Percentiles rank a stretch among this genome's conserved stretches.
Evolutionary conservation across 805 yeast species (phyloP).

Genomic region (Ogataea henricii): DNA sequence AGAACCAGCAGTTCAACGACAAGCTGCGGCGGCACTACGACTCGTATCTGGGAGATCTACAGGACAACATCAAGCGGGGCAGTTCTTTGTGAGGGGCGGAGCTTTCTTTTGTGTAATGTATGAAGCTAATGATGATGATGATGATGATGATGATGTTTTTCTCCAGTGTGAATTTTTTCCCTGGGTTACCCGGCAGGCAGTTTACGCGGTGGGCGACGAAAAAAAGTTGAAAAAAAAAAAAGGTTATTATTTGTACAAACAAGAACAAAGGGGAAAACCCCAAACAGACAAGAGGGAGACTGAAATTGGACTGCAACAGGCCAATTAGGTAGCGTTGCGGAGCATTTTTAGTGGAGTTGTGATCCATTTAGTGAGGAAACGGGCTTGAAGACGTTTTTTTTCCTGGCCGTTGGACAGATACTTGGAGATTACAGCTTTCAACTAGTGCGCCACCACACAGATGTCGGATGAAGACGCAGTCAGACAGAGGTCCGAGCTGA

Average conservation of each 20-base stretch:
- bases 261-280: background rate
- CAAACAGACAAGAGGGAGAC: background rate
- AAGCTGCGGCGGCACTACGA: slow-evolving; percentile 63
- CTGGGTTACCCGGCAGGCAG: slow-evolving; percentile 3
- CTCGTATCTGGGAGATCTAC: slow-evolving; percentile 28
- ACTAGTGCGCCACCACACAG: slow-evolving; percentile 1
- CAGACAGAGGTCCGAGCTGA: slow-evolving; percentile 10
- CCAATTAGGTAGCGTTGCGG: slow-evolving; percentile 4
- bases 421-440: slow-evolving; percentile 3
- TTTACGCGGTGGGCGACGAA: slow-evolving; percentile 1
- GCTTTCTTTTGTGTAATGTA: background rate
- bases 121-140: background rate
- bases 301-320: slow-evolving; percentile 2
- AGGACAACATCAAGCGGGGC: slow-evolving; percentile 28
- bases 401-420: background rate
- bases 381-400: slow-evolving; percentile 1
- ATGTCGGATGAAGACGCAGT: slow-evolving; percentile 26
- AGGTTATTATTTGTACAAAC: background rate
- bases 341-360: slow-evolving; percentile 2
- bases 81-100: slow-evolving; percentile 21
- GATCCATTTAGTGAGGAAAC: background rate
- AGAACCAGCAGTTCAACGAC: slow-evolving; percentile 72
- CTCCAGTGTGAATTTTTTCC: background rate
- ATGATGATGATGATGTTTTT: background rate
- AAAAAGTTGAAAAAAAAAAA: slow-evolving; percentile 5